phyloP scores from a whole-genome alignment of 768 basidiomycete species.

The Cystofilobasidium bisporidii region DNA sequence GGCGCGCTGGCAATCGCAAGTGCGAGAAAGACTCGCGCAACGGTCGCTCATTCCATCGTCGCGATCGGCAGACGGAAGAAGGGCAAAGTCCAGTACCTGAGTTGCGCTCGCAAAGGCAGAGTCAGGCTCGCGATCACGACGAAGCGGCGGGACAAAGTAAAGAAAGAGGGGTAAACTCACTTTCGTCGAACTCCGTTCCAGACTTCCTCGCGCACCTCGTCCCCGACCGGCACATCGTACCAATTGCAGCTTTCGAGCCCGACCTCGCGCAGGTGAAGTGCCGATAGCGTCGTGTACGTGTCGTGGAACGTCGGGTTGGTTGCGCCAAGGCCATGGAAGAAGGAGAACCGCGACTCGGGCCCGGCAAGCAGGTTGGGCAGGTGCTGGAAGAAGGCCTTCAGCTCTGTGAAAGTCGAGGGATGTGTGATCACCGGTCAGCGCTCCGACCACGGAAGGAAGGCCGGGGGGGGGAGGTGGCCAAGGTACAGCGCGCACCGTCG shows the following conservation, averaged over 20 bases:
- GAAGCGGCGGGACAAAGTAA: conserved; percentile 34
- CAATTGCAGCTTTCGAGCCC: conserved; percentile 65
- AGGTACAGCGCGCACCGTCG: conserved; percentile 47
- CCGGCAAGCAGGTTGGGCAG: conserved; percentile 67
- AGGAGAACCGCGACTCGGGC: conserved; percentile 72
- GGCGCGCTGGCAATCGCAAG: too few species aligned
- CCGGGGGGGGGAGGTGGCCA: too few species aligned
- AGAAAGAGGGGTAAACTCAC: conserved; percentile 21
- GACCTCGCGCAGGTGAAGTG: conserved; percentile 71
- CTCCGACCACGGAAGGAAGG: background rate
- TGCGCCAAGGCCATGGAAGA: conserved; percentile 95
- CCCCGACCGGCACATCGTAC: conserved; percentile 66
- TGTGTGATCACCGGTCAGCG: background rate
- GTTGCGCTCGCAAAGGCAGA: conserved; percentile 30
- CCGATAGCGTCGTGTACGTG: conserved; percentile 64
- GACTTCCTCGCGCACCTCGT: conserved; percentile 48
- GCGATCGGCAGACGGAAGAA: conserved; percentile 52
- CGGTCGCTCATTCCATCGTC: conserved; percentile 26
- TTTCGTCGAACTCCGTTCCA: conserved; percentile 53
- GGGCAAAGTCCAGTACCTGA: conserved; percentile 66
- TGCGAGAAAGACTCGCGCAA: too few species aligned
- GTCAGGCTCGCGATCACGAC: conserved; percentile 27
- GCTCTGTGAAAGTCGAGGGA: conserved; percentile 42
- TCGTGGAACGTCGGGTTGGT: conserved; percentile 45
- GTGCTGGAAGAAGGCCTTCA: conserved; percentile 69